Percentiles rank a stretch among this genome's conserved stretches.
phyloP scores from a whole-genome alignment of 2,329 filamentous ascomycete species.

The Trichoderma cornu-damae region DNA sequence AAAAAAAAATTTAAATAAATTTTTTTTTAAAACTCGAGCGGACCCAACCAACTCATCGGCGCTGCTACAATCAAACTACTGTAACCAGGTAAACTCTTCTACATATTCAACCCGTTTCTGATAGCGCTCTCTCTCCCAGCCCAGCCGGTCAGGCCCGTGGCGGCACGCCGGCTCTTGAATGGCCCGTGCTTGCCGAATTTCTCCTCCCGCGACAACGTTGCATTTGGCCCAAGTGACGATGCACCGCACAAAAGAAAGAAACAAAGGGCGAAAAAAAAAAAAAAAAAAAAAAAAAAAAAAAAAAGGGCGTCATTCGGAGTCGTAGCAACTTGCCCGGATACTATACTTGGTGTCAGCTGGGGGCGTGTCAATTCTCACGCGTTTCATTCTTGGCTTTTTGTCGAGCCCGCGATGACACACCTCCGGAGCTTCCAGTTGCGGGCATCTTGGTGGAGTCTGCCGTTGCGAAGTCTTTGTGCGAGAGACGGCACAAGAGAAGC shows the following conservation, averaged over 20 bases:
- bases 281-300: neutral
- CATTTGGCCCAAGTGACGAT: constrained; percentile 11
- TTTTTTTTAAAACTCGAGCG: no score
- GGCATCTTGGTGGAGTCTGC: neutral
- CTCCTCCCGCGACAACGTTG: constrained; percentile 20
- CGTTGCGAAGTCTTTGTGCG: neutral
- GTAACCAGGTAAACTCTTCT: no score
- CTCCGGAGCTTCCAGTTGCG: constrained; percentile 15
- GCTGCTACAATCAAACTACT: neutral
- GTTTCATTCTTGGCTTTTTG: neutral
- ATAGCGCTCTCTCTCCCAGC: no score
- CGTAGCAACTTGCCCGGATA: neutral
- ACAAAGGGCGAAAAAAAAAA: neutral
- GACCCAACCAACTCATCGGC: no score
- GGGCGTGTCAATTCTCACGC: neutral
- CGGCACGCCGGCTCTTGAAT: constrained; percentile 17
- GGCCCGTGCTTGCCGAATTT: constrained; percentile 11
- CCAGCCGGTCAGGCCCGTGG: no score
- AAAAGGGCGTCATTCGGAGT: neutral
- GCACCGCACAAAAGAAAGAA: neutral
- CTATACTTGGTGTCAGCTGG: neutral
- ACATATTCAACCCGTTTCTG: no score
- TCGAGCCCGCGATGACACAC: constrained; percentile 9
- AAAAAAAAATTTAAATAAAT: no score
- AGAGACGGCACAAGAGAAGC: constrained; percentile 4